Percentiles rank a stretch among this genome's conserved stretches.
Evolutionary conservation across 2,329 filamentous ascomycete species (phyloP).

Genomic region (Pseudogymnoascus sp.): DNA sequence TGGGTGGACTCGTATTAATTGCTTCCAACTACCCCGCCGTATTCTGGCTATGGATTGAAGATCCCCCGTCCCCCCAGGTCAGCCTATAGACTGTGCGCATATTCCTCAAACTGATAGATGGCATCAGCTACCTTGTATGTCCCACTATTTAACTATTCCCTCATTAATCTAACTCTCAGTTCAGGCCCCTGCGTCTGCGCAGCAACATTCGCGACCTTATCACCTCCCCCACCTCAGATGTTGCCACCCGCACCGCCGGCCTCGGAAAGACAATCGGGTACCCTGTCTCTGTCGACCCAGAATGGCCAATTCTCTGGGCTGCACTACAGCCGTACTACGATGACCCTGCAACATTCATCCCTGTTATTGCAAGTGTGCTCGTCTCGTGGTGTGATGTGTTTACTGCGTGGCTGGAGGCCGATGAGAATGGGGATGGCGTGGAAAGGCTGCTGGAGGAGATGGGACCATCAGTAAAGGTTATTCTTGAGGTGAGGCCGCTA

Average conservation of each 20-base stretch:
- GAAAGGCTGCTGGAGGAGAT: slow-evolving; percentile 35
- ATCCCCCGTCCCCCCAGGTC: not conserved
- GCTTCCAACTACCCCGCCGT: not conserved
- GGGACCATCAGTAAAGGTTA: slow-evolving; percentile 16
- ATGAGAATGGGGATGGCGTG: slow-evolving; percentile 34
- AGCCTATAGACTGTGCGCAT: not conserved
- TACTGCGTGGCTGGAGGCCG: slow-evolving; percentile 35
- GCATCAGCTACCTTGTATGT: not conserved
- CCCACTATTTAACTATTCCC: not conserved
- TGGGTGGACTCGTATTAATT: not conserved
- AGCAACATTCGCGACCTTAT: slow-evolving; percentile 18
- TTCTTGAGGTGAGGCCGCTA: slow-evolving; percentile 29
- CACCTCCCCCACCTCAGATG: slow-evolving; percentile 11
- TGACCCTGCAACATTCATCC: slow-evolving; percentile 35
- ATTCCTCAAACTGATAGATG: not conserved
- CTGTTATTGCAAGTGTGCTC: slow-evolving; percentile 32
- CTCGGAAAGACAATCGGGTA: slow-evolving; percentile 32
- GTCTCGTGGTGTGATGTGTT: slow-evolving; percentile 35
- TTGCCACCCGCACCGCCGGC: slow-evolving; percentile 10
- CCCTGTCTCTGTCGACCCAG: slow-evolving; percentile 33
- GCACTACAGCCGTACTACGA: slow-evolving; percentile 33
- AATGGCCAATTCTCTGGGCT: slow-evolving; percentile 37
- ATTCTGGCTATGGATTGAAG: not conserved
- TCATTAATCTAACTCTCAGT: not conserved
- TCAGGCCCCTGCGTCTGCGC: slow-evolving; percentile 17